Evolutionary conservation across 2,329 filamentous ascomycete genomes (phyloP).

Genomic region (Tolypocladium pustulatum): DNA sequence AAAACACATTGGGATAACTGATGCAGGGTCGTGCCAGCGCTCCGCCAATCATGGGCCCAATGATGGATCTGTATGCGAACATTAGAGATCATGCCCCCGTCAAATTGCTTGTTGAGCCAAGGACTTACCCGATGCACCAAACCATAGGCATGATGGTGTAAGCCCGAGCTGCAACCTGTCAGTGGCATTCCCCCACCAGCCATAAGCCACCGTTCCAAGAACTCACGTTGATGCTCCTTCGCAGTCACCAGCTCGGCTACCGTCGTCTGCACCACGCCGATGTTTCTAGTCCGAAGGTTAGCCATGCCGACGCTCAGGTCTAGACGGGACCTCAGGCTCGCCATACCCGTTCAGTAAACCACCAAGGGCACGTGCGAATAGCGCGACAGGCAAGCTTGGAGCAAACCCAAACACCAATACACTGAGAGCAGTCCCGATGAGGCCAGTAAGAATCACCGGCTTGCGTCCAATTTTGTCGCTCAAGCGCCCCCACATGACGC

Average conservation of each 20-base stretch:
- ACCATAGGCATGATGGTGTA: slow-evolving; percentile 98
- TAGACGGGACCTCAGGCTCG: background rate
- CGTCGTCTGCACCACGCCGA: slow-evolving; percentile 89
- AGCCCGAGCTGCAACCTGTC: slow-evolving; percentile 54
- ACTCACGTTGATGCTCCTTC: slow-evolving; percentile 83
- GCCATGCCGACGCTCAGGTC: background rate
- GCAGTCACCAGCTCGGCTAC: slow-evolving; percentile 88
- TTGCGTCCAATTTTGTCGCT: slow-evolving; percentile 91
- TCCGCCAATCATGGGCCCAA: slow-evolving; percentile 86
- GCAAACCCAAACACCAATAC: slow-evolving; percentile 91
- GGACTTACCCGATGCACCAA: slow-evolving; percentile 81
- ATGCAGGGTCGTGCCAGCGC: slow-evolving; percentile 77
- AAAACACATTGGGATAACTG: slow-evolving; percentile 68
- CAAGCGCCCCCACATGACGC: slow-evolving; percentile 84
- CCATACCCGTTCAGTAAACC: slow-evolving; percentile 80
- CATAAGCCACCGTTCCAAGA: background rate
- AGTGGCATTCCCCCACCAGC: slow-evolving; percentile 7
- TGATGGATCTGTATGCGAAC: slow-evolving; percentile 56
- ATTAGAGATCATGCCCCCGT: slow-evolving; percentile 10
- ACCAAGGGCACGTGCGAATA: slow-evolving; percentile 80
- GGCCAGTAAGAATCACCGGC: slow-evolving; percentile 79
- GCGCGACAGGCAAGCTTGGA: slow-evolving; percentile 66
- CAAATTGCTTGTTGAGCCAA: background rate
- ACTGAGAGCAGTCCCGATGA: slow-evolving; percentile 83
- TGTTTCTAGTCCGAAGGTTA: slow-evolving; percentile 50